These are phyloP conservation scores for Neonectria hederae DNA, from an alignment of 2,329 filamentous ascomycete species.

Conservation along the genomic window DNA sequence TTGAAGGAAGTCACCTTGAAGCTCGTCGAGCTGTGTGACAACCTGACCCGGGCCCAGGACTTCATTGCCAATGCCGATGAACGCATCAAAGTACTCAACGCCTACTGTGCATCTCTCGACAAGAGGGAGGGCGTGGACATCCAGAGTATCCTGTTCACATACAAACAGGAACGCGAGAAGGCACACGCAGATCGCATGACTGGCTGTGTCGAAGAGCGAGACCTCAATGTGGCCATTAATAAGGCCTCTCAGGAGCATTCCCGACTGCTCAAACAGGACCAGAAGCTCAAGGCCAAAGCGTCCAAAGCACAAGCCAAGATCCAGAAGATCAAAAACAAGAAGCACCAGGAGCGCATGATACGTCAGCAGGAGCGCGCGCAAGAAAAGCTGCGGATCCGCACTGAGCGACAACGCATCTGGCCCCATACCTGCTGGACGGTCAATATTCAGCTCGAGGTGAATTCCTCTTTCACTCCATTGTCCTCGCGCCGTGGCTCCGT, in stretches of 20 bases:
- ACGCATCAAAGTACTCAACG: conserved; percentile 54
- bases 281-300: conserved; percentile 43
- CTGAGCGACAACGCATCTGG: conserved; percentile 59
- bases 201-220: conserved; percentile 45
- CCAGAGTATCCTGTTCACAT: conserved; percentile 50
- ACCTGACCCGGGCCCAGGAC: conserved; percentile 34
- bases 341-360: conserved; percentile 47
- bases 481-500: conserved; percentile 61
- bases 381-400: conserved; percentile 56
- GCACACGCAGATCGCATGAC: conserved; percentile 53
- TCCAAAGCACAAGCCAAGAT: conserved; percentile 46
- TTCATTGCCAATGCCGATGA: conserved; percentile 38
- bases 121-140: conserved; percentile 48
- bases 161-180: conserved; percentile 54
- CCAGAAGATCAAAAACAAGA: conserved; percentile 49
- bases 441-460: conserved; percentile 61
- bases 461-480: conserved; percentile 49
- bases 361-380: conserved; percentile 49
- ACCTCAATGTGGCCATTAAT: conserved; percentile 46
- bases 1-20: conserved; percentile 43
- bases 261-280: conserved; percentile 42
- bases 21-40: conserved; percentile 43
- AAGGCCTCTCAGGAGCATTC: conserved; percentile 46
- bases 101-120: conserved; percentile 50
- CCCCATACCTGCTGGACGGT: conserved; percentile 59